Evolutionary conservation across 2,329 filamentous ascomycete species (phyloP), one percentile per base, ranked within the genome.

Genomic region (Aspergillus tubingensis): DNA sequence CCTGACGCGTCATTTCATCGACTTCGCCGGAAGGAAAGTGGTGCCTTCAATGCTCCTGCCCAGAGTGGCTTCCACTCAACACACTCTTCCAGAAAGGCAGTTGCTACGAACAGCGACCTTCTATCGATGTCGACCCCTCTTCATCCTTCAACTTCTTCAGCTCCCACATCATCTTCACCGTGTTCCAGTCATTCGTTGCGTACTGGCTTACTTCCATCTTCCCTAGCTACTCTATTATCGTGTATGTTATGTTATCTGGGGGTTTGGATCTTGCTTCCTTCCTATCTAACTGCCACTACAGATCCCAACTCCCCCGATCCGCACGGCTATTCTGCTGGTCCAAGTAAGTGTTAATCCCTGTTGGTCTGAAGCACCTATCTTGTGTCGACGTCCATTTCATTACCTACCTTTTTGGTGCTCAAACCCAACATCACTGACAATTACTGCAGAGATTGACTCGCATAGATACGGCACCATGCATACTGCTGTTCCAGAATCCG

Each of bases 111-210:
- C 27, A 27, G 36, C 39, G 7, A 4, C 27, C 17, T 55, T 44
- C 39, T 55, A 21, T 23, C 32, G 44, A 38, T 32, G 23, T 27
- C 8, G 15, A 13, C 53, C 23, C 11, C 38, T 32, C 38, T 15
- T 54, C 52, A 8, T 41, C 19, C 30, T 30, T 27, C 38, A 21
- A 25, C 38, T 27, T 48, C 53, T 19, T 32, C 23, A 39, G 15
- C n/a, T 52, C 15, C 36, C 27, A 17, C 38, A 30, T 48, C 38
- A 23, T 48, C 41, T 15, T 39, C 47, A 50, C 30, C 47, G 6
- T 27, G 23, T 30, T 50, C 47, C n/a, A 43, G 41, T 55, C 53
- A 25, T 55, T 55, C 53, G 23, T 47, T 55, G 53, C 38, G 39
- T 55, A 30, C 53, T 32, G 39, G 39, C 8, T 39, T 32, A 44